These are phyloP conservation scores for Termitomyces sp. DNA, from an alignment of 768 basidiomycete genomes.

Conservation along the genomic window DNA sequence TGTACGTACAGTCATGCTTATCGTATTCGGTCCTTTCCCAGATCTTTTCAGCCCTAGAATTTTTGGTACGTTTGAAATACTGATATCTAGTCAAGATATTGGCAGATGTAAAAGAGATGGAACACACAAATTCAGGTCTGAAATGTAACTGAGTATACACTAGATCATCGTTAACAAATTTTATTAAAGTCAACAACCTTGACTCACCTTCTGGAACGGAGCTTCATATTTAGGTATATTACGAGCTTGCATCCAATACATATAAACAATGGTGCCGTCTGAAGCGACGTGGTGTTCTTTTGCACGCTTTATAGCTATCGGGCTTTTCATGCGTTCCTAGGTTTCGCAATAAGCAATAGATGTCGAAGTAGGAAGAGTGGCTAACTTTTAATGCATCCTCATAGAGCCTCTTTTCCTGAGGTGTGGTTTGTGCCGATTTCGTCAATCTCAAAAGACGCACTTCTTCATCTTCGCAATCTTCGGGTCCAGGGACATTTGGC, in stretches of 20 bases:
- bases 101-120: not conserved
- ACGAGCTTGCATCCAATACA: constrained; percentile 81
- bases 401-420: constrained; percentile 27
- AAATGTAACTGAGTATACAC: constrained; percentile 78
- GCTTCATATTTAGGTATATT: constrained; percentile 60
- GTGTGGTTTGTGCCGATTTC: constrained; percentile 26
- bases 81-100: constrained; percentile 20
- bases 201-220: constrained; percentile 68
- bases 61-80: constrained; percentile 49
- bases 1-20: constrained; percentile 57
- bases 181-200: not conserved
- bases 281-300: constrained; percentile 31
- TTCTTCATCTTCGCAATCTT: constrained; percentile 60
- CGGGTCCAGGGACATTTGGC: constrained; percentile 54
- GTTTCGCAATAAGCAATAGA: not conserved
- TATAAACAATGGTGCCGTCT: constrained; percentile 45
- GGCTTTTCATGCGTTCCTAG: constrained; percentile 64
- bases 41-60: constrained; percentile 49
- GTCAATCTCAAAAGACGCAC: constrained; percentile 26
- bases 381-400: constrained; percentile 24
- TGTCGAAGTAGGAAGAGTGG: not conserved
- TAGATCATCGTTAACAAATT: constrained; percentile 18
- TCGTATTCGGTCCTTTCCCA: constrained; percentile 41
- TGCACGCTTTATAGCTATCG: constrained; percentile 60
- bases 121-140: constrained; percentile 71